Evolutionary conservation across 495 filamentous ascomycete genomes (phyloP).

Genomic region (Tuber umbilicatum): DNA sequence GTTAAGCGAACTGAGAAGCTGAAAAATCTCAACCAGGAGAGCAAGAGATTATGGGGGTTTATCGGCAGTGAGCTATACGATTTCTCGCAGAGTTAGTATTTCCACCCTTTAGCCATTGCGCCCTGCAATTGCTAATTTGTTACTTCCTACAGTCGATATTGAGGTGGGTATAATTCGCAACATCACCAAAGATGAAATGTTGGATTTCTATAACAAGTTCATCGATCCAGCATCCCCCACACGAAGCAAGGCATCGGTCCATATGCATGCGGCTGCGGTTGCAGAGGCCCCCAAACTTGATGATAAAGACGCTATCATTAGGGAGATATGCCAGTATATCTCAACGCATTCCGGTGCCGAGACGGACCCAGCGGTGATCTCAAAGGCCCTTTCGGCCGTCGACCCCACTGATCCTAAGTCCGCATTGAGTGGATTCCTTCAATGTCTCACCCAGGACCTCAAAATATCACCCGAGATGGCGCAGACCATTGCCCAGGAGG

Average conservation of each 20-base stretch:
- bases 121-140: conserved; percentile 29
- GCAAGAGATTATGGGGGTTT: conserved; percentile 70
- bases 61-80: conserved; percentile 82
- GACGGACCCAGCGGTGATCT: conserved; percentile 47
- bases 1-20: conserved; percentile 83
- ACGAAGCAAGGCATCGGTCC: conserved; percentile 74
- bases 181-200: conserved; percentile 69
- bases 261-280: conserved; percentile 58
- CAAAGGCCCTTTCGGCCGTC: conserved; percentile 47
- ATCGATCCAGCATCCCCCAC: conserved; percentile 65
- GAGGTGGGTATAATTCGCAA: conserved; percentile 69
- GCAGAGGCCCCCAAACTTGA: conserved; percentile 52
- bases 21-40: conserved; percentile 87
- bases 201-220: conserved; percentile 70
- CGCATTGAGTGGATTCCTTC: conserved; percentile 44
- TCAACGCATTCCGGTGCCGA: conserved; percentile 48
- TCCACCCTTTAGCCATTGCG: background rate
- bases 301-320: conserved; percentile 47
- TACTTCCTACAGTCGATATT: conserved; percentile 52
- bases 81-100: conserved; percentile 66
- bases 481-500: conserved; percentile 24
- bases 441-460: conserved; percentile 50
- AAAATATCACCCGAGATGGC: conserved; percentile 27
- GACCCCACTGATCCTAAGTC: conserved; percentile 47
- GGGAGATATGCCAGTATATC: conserved; percentile 46